Percentiles rank a stretch among this genome's conserved stretches.
These are phyloP conservation scores for Leccinum uliginosum DNA, from an alignment of 768 basidiomycete species.

Conservation along the genomic window DNA sequence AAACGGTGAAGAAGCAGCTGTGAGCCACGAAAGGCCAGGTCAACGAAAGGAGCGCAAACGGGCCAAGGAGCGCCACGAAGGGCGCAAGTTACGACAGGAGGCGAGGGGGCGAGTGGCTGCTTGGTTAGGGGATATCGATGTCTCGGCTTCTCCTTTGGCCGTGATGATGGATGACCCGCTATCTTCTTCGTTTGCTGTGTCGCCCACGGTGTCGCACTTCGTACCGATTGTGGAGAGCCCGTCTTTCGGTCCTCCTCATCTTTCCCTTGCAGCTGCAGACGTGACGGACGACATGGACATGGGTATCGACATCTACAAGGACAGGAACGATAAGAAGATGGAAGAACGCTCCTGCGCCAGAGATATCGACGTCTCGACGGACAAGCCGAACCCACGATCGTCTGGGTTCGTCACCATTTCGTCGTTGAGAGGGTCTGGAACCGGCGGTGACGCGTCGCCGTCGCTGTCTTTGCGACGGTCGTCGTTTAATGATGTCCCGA, in stretches of 20 bases:
- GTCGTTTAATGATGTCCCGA: slow-evolving; percentile 19
- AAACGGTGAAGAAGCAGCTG: slow-evolving; percentile 21
- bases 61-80: slow-evolving; percentile 33
- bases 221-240: slow-evolving; percentile 23
- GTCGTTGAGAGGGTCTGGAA: slow-evolving; percentile 36
- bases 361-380: neutral
- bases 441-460: slow-evolving; percentile 3
- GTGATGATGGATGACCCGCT: slow-evolving; percentile 32
- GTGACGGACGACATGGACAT: slow-evolving; percentile 1
- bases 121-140: slow-evolving; percentile 69
- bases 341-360: slow-evolving; percentile 5
- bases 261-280: slow-evolving; percentile 5
- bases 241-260: slow-evolving; percentile 15
- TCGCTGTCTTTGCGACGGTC: slow-evolving; percentile 17
- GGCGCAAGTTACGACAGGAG: slow-evolving; percentile 37
- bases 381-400: slow-evolving; percentile 62
- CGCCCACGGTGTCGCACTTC: slow-evolving; percentile 27
- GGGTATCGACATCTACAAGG: neutral
- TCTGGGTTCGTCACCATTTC: slow-evolving; percentile 71
- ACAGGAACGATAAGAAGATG: neutral
- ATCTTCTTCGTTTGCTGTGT: slow-evolving; percentile 26
- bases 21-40: slow-evolving; percentile 15
- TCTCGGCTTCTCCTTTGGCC: slow-evolving; percentile 41
- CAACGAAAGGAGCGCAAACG: slow-evolving; percentile 26
- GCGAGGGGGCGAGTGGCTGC: slow-evolving; percentile 73